Percentiles rank a stretch among this genome's conserved stretches.
Conservation (phyloP, 257 asterid species). For the Parsonsia alboflavescens region DNA sequence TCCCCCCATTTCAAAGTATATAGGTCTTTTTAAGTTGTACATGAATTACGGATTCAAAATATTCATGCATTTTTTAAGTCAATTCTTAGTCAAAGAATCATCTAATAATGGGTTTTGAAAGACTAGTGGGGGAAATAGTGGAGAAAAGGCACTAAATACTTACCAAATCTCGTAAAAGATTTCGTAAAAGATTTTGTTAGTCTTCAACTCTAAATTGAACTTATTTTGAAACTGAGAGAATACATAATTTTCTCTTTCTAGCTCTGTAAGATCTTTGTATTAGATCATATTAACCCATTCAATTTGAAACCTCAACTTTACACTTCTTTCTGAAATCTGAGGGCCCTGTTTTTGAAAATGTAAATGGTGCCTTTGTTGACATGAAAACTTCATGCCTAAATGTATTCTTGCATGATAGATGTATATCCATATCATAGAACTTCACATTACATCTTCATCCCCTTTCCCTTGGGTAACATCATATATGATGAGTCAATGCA, state of each 20-base stretch:
- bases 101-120: no score
- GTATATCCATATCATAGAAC: neutral
- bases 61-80: no score
- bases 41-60: no score
- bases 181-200: no score
- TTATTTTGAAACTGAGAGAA: no score
- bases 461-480: neutral
- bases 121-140: no score
- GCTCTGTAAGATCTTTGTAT: neutral
- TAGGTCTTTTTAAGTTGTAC: no score
- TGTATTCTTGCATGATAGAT: neutral
- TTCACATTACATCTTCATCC: neutral
- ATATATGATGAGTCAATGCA: neutral
- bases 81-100: no score
- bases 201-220: no score
- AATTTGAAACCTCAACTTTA: neutral
- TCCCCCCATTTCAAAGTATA: no score
- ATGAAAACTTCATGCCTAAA: neutral
- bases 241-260: neutral
- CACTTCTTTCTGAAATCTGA: neutral
- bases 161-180: no score
- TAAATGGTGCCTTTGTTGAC: neutral
- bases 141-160: no score
- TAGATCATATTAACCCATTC: neutral
- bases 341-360: neutral